Evolutionary conservation across 1,139 yeast genomes (phyloP).

Genomic region (Pneumocystis oryctolagi): DNA sequence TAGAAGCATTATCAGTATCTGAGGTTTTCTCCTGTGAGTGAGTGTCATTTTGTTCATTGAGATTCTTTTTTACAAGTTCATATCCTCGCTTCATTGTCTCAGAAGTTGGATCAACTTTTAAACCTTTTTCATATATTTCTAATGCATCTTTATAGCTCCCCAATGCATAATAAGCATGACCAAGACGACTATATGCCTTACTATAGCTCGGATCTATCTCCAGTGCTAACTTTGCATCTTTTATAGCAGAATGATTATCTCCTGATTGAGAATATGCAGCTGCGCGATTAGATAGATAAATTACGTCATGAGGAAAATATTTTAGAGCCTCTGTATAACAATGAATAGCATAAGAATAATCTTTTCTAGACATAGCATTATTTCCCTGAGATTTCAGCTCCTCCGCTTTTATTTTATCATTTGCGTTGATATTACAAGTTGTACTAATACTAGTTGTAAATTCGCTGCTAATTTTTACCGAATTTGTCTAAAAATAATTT

Average conservation of each 20-base stretch:
- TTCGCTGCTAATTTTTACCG: slow-evolving; percentile 1
- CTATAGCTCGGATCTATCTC: slow-evolving; percentile 64
- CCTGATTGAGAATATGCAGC: slow-evolving; percentile 81
- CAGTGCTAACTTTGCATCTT: slow-evolving; percentile 72
- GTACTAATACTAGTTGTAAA: slow-evolving; percentile 19
- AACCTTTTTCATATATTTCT: slow-evolving; percentile 78
- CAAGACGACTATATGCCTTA: slow-evolving; percentile 89
- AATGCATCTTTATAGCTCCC: slow-evolving; percentile 81
- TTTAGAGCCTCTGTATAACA: slow-evolving; percentile 74
- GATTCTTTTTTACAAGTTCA: slow-evolving; percentile 80
- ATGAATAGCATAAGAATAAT: slow-evolving; percentile 53
- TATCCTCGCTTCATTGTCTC: slow-evolving; percentile 89
- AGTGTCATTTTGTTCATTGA: slow-evolving; percentile 52
- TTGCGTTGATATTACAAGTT: slow-evolving; percentile 8
- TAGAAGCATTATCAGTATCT: too few relatives aligned
- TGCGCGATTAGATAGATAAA: slow-evolving; percentile 85
- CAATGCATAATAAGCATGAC: slow-evolving; percentile 78
- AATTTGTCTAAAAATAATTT: background rate
- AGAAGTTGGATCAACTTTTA: slow-evolving; percentile 76
- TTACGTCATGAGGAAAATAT: slow-evolving; percentile 56
- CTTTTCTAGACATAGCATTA: slow-evolving; percentile 69
- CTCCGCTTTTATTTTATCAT: slow-evolving; percentile 14
- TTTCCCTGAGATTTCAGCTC: slow-evolving; percentile 73
- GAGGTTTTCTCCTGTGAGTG: slow-evolving; percentile 19
- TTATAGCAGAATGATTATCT: slow-evolving; percentile 61